Evolutionary conservation across 352 stramenopile species (phyloP).

Genomic region (Phytophthora idaei): DNA sequence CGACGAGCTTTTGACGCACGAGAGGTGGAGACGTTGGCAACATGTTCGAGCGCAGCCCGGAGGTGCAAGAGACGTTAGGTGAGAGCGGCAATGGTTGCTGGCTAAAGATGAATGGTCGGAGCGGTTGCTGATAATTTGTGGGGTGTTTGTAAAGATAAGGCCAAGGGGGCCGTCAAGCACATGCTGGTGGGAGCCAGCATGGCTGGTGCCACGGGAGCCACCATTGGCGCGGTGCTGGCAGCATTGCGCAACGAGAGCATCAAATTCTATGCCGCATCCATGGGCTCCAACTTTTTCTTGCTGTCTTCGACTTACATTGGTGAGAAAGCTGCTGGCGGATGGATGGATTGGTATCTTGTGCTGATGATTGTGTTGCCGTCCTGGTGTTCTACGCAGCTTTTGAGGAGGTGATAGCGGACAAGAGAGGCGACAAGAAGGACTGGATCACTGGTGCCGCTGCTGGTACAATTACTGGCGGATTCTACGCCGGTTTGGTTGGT

Average conservation of each 20-base stretch:
- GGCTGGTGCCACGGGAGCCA: conserved; percentile 56
- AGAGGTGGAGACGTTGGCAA: conserved; percentile 1
- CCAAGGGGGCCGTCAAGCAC: conserved; percentile 66
- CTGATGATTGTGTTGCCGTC: background rate
- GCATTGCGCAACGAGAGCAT: conserved; percentile 77
- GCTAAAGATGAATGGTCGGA: background rate
- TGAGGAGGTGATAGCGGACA: conserved; percentile 79
- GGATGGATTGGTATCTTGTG: background rate
- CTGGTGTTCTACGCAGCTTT: conserved; percentile 47
- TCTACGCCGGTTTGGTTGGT: conserved; percentile 77
- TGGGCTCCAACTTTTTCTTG: conserved; percentile 88
- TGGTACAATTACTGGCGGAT: conserved; percentile 70
- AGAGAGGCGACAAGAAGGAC: conserved; percentile 62
- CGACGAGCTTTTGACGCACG: conserved; percentile 8
- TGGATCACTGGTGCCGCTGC: conserved; percentile 59
- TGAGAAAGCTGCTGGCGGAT: conserved; percentile 21
- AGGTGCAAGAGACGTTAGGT: conserved; percentile 38
- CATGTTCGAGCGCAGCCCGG: conserved; percentile 39
- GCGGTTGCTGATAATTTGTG: background rate
- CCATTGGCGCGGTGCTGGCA: conserved; percentile 63
- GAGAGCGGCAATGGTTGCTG: background rate
- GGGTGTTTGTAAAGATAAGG: conserved; percentile 49
- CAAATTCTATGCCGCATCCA: conserved; percentile 82
- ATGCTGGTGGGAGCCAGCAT: conserved; percentile 72
- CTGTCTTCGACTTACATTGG: conserved; percentile 86